Evolutionary conservation across 352 stramenopile genomes (phyloP), one percentile per base, ranked within the genome.

Genomic region (Phytophthora crassamura): DNA sequence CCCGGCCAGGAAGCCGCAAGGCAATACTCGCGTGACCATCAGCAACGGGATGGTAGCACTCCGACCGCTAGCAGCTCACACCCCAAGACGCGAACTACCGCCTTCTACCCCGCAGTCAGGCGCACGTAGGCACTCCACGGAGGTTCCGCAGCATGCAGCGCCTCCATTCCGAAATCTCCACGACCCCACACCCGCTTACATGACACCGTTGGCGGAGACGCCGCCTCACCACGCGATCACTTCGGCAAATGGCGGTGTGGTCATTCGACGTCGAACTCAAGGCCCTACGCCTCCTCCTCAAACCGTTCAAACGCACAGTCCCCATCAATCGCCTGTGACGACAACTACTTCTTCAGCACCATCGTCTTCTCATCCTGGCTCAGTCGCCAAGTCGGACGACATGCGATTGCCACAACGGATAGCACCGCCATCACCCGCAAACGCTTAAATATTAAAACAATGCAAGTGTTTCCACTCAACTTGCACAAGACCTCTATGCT

Each of bases 1-100:
- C 34, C 42, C 35, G 39, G 35, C 59, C n/a, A 59, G 53, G 15
- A 67, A 74, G 34, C 40, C 54, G 20, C 60, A 53, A 5, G 43
- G 40, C n/a, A 61, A 45, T 25, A 60, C 59, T 18, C 59, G 69
- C 7, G 65, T 70, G n/a, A 65, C 54, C 14, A 40, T 67, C 28
- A 74, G 54, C 59, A 66, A 68, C 22, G 60, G 64, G 0, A 67
- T 60, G 36, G 59, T 74, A 67, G 59, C 61, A 40, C 66, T 74
- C 36, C 59, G 66, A 43, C 66, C 66, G 50, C 36, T 70, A 47
- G 63, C 28, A 51, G 46, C 40, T 16, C 58, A 78, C 12, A 55
- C 65, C 36, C 61, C 62, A 57, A 51, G 63, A 52, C 53, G 53
- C 14, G 71, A 78, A n/a, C 25, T 74, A 3, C 54, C 41, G 4